Percentiles rank a stretch among this genome's conserved stretches.
These are phyloP conservation scores for Sporothrix schenckii DNA, from an alignment of 2,329 filamentous ascomycete genomes.

Conservation along the genomic window DNA sequence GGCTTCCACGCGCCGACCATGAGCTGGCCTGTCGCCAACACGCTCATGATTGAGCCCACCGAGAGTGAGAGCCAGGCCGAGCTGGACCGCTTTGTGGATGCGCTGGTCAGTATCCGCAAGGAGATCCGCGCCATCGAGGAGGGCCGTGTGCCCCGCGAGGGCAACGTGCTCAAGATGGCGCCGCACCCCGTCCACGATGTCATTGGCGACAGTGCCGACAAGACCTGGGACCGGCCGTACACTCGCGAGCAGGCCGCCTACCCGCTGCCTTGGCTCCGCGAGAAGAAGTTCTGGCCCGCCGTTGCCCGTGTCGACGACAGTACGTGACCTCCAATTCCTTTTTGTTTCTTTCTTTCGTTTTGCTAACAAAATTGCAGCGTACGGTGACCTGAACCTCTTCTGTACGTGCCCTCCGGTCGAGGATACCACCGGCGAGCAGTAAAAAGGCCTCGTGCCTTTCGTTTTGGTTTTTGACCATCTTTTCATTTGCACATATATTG, in stretches of 20 bases:
- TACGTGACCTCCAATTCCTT: slow-evolving; percentile 52
- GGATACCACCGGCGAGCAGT: slow-evolving; percentile 50
- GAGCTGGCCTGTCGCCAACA: slow-evolving; percentile 94
- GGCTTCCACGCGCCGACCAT: slow-evolving; percentile 97
- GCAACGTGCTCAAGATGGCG: slow-evolving; percentile 85
- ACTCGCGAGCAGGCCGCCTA: slow-evolving; percentile 82
- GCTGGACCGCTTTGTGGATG: slow-evolving; percentile 90
- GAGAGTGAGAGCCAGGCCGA: slow-evolving; percentile 92
- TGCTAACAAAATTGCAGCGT: slow-evolving; percentile 59
- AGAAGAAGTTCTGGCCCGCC: slow-evolving; percentile 98
- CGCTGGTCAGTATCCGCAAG: slow-evolving; percentile 79
- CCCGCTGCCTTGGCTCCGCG: slow-evolving; percentile 75
- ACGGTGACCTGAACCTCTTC: slow-evolving; percentile 90
- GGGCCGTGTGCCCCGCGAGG: slow-evolving; percentile 71
- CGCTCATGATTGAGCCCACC: slow-evolving; percentile 96
- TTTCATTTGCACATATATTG: neutral
- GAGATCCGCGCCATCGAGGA: slow-evolving; percentile 86
- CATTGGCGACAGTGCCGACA: slow-evolving; percentile 55
- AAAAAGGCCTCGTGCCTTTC: neutral
- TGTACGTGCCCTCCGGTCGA: slow-evolving; percentile 90
- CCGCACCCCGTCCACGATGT: slow-evolving; percentile 86
- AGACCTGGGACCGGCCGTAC: slow-evolving; percentile 80
- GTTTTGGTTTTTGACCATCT: slow-evolving; percentile 28
- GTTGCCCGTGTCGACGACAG: slow-evolving; percentile 87
- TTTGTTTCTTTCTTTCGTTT: neutral